A percentile compares a stretch with the other conserved stretches of the same genome.
These are phyloP conservation scores for Plantago lanceolata DNA, from an alignment of 305 asterid species.

Conservation along the genomic window DNA sequence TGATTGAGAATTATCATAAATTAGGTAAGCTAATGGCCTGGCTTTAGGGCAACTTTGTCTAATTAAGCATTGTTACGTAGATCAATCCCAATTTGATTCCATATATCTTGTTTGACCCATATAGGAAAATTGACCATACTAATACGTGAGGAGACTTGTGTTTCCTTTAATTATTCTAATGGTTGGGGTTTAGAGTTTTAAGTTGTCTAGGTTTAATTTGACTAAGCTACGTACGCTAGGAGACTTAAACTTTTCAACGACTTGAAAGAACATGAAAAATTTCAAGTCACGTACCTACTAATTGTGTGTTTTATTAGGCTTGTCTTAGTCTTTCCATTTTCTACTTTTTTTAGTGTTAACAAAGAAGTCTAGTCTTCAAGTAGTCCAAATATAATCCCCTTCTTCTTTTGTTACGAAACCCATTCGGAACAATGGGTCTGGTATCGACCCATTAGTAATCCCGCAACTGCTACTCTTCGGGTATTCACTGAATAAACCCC, in stretches of 20 bases:
- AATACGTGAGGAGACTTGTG: slow-evolving; percentile 25
- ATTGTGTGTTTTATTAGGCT: not conserved
- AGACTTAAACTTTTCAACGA: not conserved
- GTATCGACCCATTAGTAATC: too few species aligned
- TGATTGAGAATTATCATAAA: slow-evolving; percentile 30
- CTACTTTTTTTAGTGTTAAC: too few species aligned
- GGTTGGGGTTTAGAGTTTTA: slow-evolving; percentile 25
- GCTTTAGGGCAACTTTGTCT: slow-evolving; percentile 25
- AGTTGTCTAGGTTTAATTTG: slow-evolving; percentile 11
- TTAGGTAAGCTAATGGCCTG: slow-evolving; percentile 6
- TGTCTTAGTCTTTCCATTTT: too few species aligned
- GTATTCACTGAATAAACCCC: too few species aligned
- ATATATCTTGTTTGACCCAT: too few species aligned
- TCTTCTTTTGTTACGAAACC: too few species aligned
- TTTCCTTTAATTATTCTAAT: slow-evolving; percentile 18
- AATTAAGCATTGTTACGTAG: slow-evolving; percentile 25
- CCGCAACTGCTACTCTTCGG: too few species aligned
- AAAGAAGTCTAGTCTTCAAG: too few species aligned
- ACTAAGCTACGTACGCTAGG: not conserved
- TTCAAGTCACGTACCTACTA: not conserved
- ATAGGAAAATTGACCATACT: too few species aligned
- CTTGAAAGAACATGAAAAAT: not conserved
- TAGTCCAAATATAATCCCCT: too few species aligned
- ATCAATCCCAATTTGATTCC: slow-evolving; percentile 28
- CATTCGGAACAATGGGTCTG: too few species aligned